Percentiles rank a stretch among this genome's conserved stretches.
phyloP scores from a whole-genome alignment of 1,284 basidiomycete species.

The Ceratobasidium sp. region DNA sequence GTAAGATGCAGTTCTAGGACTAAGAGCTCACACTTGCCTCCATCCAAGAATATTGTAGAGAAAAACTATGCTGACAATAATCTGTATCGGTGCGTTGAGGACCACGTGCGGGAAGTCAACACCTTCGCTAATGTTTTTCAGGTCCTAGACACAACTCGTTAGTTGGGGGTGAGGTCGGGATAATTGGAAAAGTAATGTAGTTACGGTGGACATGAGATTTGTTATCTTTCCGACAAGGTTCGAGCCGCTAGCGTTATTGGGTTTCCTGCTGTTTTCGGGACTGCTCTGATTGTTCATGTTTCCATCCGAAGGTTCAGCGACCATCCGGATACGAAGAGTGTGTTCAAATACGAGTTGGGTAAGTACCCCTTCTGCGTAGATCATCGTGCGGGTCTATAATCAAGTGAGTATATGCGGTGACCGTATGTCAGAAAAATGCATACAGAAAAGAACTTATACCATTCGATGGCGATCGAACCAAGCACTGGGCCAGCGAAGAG shows the following conservation, averaged over 20 bases:
- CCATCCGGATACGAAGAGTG: conserved; percentile 73
- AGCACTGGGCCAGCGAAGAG: conserved; percentile 48
- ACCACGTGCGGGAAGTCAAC: conserved; percentile 49
- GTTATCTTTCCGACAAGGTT: conserved; percentile 49
- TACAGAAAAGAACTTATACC: conserved; percentile 48
- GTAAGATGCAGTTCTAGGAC: neutral
- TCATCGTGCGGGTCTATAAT: conserved; percentile 46
- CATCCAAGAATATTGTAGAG: conserved; percentile 49
- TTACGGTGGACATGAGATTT: conserved; percentile 47
- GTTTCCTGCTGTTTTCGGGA: neutral
- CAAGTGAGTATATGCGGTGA: neutral
- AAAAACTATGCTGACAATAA: conserved; percentile 45
- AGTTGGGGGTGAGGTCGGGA: neutral
- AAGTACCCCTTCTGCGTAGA: conserved; percentile 48
- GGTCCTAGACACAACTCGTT: conserved; percentile 7
- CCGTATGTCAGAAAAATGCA: neutral
- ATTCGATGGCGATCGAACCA: conserved; percentile 45
- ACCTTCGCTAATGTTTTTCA: conserved; percentile 48
- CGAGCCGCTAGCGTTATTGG: conserved; percentile 28
- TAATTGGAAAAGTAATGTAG: neutral
- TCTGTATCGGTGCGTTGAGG: conserved; percentile 44
- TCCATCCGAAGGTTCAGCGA: neutral
- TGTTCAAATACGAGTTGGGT: conserved; percentile 59
- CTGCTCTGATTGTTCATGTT: too few relatives aligned
- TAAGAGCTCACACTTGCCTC: conserved; percentile 24